Conservation (phyloP, 768 basidiomycete genomes). For the Lentinus tigrinus region DNA sequence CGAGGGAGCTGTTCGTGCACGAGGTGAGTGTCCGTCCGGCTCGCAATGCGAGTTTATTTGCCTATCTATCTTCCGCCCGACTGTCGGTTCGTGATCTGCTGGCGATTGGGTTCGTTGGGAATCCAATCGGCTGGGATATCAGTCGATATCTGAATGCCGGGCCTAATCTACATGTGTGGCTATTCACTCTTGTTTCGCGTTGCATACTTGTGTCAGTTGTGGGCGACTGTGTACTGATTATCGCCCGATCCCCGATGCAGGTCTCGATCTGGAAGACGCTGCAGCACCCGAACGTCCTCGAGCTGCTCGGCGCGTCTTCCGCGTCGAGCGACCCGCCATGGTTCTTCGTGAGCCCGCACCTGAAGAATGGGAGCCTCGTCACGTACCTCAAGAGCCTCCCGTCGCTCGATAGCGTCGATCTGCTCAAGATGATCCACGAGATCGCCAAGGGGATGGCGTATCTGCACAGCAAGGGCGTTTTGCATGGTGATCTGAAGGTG, state of each 20-base stretch:
- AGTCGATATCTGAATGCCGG: background rate
- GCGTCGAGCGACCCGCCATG: conserved; percentile 52
- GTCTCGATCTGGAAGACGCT: conserved; percentile 63
- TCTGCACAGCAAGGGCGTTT: conserved; percentile 61
- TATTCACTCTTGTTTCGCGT: background rate
- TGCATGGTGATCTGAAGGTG: conserved; percentile 85
- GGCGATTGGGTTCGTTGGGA: too few relatives aligned
- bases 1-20: conserved; percentile 54
- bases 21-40: conserved; percentile 6
- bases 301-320: conserved; percentile 77
- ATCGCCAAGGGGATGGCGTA: conserved; percentile 83
- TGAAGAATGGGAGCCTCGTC: conserved; percentile 62
- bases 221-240: background rate
- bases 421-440: conserved; percentile 65
- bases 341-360: conserved; percentile 64
- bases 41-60: background rate
- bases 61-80: background rate
- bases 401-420: conserved; percentile 39
- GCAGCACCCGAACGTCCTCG: conserved; percentile 66
- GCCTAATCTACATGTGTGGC: background rate
- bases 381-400: conserved; percentile 47
- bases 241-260: background rate
- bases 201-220: too few relatives aligned
- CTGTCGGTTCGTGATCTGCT: too few relatives aligned
- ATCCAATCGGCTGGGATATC: background rate